A percentile compares a stretch with the other conserved stretches of the same genome.
phyloP scores from a whole-genome alignment of 2,329 filamentous ascomycete genomes.

The Hypoxylon sp. region DNA sequence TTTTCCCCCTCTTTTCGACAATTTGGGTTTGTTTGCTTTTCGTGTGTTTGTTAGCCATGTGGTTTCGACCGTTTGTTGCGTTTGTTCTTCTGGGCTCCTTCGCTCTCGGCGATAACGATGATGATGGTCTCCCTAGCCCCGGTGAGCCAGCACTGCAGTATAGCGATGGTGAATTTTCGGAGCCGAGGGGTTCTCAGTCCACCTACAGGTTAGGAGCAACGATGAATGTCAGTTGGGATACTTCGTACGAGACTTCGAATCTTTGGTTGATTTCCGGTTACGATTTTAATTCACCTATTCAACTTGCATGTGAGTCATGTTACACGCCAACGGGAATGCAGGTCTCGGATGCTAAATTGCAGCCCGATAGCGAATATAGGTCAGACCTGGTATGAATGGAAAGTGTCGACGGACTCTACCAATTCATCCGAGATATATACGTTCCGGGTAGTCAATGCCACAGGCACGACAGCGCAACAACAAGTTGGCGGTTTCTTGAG shows the following conservation, averaged over 20 bases:
- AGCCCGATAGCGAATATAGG: slow-evolving; percentile 34
- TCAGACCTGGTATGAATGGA: slow-evolving; percentile 39
- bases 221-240: slow-evolving; percentile 41
- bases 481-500: slow-evolving; percentile 37
- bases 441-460: slow-evolving; percentile 38
- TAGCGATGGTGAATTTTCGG: slow-evolving; percentile 35
- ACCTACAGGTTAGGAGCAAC: slow-evolving; percentile 33
- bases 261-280: slow-evolving; percentile 40
- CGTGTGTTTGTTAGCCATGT: slow-evolving; percentile 25
- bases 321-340: too few species aligned
- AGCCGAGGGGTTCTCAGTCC: slow-evolving; percentile 32
- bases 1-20: too few species aligned
- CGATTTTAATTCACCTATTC: slow-evolving; percentile 33
- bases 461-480: slow-evolving; percentile 28
- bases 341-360: slow-evolving; percentile 1
- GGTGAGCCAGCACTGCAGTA: slow-evolving; percentile 35
- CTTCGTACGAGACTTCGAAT: slow-evolving; percentile 37
- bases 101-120: slow-evolving; percentile 26
- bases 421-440: slow-evolving; percentile 40
- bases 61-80: slow-evolving; percentile 26
- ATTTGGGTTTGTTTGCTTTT: too few species aligned
- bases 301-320: slow-evolving; percentile 33
- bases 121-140: slow-evolving; percentile 33
- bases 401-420: slow-evolving; percentile 37
- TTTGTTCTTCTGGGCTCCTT: slow-evolving; percentile 16